phyloP scores from a whole-genome alignment of 1,284 basidiomycete genomes.

The Tranzscheliella williamsii region DNA sequence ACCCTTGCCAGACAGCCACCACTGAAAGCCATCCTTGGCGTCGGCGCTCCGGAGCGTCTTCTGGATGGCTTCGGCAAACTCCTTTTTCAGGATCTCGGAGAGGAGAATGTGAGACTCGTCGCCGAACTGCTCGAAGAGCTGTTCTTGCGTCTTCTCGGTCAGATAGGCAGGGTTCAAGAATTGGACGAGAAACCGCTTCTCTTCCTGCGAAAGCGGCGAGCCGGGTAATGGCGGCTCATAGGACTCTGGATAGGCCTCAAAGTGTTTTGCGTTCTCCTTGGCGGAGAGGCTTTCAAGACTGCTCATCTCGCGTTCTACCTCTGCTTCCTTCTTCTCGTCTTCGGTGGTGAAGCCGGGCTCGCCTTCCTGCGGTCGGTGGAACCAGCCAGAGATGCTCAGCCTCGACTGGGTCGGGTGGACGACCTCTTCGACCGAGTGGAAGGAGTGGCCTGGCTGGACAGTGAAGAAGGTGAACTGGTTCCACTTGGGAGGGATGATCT shows the following conservation, averaged over 20 bases:
- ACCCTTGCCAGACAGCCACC: conserved; percentile 45
- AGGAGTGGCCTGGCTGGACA: conserved; percentile 81
- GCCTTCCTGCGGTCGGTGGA: conserved; percentile 82
- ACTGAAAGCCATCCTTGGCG: conserved; percentile 65
- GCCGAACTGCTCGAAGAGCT: conserved; percentile 79
- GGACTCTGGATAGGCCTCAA: conserved; percentile 64
- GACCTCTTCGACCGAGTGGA: conserved; percentile 97
- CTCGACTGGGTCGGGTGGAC: conserved; percentile 48
- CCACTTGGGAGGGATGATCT: conserved; percentile 68
- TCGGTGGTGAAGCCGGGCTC: conserved; percentile 78
- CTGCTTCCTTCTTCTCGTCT: conserved; percentile 64
- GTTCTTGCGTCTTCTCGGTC: conserved; percentile 76
- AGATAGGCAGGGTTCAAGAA: conserved; percentile 92
- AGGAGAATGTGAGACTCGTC: conserved; percentile 82
- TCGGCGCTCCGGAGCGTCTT: conserved; percentile 65
- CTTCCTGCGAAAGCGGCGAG: conserved; percentile 43
- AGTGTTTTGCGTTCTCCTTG: conserved; percentile 68
- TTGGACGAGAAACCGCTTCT: conserved; percentile 61
- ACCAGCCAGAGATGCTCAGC: conserved; percentile 91
- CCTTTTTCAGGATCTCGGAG: conserved; percentile 52
- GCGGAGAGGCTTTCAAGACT: conserved; percentile 66
- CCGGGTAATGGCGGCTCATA: conserved; percentile 51
- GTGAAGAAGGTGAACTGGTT: conserved; percentile 97
- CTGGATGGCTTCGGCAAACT: conserved; percentile 50
- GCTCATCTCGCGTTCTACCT: conserved; percentile 51